Base-by-base conservation (phyloP, 495 filamentous ascomycete species). In the Aspergillus carlsbadensis region DNA sequence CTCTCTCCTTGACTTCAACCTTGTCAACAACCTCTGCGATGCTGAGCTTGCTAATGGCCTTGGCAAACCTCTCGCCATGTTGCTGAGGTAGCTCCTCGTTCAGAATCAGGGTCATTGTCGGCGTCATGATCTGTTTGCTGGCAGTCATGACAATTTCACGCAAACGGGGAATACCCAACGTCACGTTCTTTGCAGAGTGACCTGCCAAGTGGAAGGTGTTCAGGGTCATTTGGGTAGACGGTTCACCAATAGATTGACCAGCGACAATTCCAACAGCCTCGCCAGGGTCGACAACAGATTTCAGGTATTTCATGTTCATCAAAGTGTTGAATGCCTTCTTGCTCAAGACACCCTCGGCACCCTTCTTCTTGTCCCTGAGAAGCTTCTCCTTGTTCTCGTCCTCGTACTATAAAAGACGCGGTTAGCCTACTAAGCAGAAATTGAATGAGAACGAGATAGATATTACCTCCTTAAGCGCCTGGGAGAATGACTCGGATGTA, bases 171-270 rank as follows among this genome's bases (percentile, higher is more conserved):
- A 99, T 97, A 89, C 94, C 94, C 20, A 98, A 82, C 4, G 94
- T 99, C 64, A 99, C 94, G 81, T 99, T 99, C 82, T 96, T 97
- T 17, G 95, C 87, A 20, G 92, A 89, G 79, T 98, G 95, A 68
- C 94, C 94, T 65, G 94, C 94, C 81, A 99, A 90, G 82, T 99
- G 94, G 85, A 98, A 98, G 22, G 94, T 98, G 68, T 98, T 98
- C 48, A 98, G 75, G n/a, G 94, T 99, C 95, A 99, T 98, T 71
- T 99, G 94, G 11, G 94, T 99, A 14, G 91, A 96, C 8, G 95
- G 94, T 70, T 98, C 95, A 64, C 94, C 94, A 45, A 99, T 85
- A 34, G 92, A 96, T 75, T 99, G 94, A 37, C 92, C 92, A 43
- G 94, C 94, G 37, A 98, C 89, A 60, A 99, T 92, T 49, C 94